phyloP scores from a whole-genome alignment of 371 early-diverging fungal genomes.

The Batkoa obscura region DNA sequence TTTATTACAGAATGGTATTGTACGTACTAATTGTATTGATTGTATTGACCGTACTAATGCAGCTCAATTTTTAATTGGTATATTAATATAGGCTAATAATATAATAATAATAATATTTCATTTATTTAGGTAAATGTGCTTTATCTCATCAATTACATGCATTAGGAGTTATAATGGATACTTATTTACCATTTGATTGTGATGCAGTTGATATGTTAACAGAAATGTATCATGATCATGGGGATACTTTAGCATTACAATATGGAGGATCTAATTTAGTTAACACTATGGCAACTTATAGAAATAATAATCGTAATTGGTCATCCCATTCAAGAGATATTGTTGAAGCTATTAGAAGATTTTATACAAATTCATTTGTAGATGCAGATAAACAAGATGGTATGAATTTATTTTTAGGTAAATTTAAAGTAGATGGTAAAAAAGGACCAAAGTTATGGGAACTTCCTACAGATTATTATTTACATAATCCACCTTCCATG shows the following conservation, averaged over 20 bases:
- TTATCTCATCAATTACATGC: constrained; percentile 82
- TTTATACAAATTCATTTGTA: constrained; percentile 86
- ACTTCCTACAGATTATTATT: constrained; percentile 51
- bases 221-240: constrained; percentile 96
- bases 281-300: constrained; percentile 92
- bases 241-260: constrained; percentile 95
- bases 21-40: constrained; percentile 98
- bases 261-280: constrained; percentile 98
- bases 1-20: constrained; percentile 62
- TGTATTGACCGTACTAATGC: constrained; percentile 99
- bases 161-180: constrained; percentile 59
- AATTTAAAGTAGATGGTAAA: constrained; percentile 26
- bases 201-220: constrained; percentile 84
- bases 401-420: constrained; percentile 85
- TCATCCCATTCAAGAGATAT: constrained; percentile 88
- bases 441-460: constrained; percentile 63
- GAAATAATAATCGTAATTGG: constrained; percentile 75
- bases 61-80: constrained; percentile 90
- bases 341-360: constrained; percentile 79
- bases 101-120: too few species aligned
- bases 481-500: constrained; percentile 50
- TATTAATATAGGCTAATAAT: too few species aligned
- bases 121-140: constrained; percentile 89
- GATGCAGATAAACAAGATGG: constrained; percentile 94
- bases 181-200: constrained; percentile 72